A percentile compares a stretch with the other conserved stretches of the same genome.
Conservation (phyloP, 805 yeast genomes). For the Barnettozyma vustinii region DNA sequence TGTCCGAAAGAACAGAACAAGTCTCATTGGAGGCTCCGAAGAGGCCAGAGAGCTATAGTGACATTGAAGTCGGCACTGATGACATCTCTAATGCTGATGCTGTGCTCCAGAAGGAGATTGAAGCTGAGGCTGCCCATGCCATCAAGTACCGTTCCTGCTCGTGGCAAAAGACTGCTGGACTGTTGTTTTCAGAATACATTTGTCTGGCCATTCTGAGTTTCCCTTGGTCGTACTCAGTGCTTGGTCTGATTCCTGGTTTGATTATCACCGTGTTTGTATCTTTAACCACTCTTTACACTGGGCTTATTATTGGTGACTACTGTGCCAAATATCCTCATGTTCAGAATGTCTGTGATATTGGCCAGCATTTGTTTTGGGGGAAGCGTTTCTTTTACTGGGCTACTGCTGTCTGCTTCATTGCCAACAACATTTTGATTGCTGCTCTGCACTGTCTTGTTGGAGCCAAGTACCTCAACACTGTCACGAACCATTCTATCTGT, state of each 20-base stretch:
- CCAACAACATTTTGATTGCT: conserved; percentile 52
- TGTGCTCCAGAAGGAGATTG: conserved; percentile 15
- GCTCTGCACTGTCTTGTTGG: conserved; percentile 58
- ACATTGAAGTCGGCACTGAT: background rate
- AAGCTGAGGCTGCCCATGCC: conserved; percentile 19
- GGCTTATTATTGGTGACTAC: conserved; percentile 48
- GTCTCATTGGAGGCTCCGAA: background rate
- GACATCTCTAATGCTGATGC: conserved; percentile 17
- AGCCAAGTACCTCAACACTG: conserved; percentile 53
- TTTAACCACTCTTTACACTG: conserved; percentile 48
- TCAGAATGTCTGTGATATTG: conserved; percentile 53
- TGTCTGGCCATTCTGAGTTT: conserved; percentile 62
- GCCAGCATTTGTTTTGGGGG: conserved; percentile 50
- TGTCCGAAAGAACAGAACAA: background rate
- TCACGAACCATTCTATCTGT: conserved; percentile 44
- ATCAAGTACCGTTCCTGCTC: conserved; percentile 49
- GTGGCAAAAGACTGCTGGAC: conserved; percentile 57
- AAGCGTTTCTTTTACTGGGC: conserved; percentile 48
- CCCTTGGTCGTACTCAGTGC: conserved; percentile 58
- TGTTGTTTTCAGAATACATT: conserved; percentile 53
- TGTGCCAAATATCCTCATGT: conserved; percentile 49
- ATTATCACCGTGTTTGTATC: conserved; percentile 49
- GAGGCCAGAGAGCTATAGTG: background rate
- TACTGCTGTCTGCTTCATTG: conserved; percentile 48
- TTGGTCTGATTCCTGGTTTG: conserved; percentile 55